Evolutionary conservation across 768 basidiomycete genomes (phyloP), one percentile per base, ranked within the genome.

Genomic region (Hebeloma cylindrosporum): DNA sequence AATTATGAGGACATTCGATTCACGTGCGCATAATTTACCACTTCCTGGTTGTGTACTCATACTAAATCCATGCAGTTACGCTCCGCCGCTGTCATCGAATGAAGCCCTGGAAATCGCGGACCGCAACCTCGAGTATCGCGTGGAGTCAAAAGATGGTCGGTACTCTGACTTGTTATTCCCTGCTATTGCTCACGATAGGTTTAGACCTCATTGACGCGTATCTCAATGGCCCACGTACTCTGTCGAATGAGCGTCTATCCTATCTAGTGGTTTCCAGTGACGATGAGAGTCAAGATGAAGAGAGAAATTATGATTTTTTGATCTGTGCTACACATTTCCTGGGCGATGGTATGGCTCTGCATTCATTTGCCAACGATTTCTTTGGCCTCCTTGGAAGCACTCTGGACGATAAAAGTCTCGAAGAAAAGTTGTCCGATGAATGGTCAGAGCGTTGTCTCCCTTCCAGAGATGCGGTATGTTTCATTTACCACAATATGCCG

Each of bases 331-430:
- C 85, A 5, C 91, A 93, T 60, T 92, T 85, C 62, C 62, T 92
- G 35, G 89, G 88, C 14, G 91, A 93, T 59, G 91, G 91, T 16
- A 90, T 91, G 83, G 85, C 88, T 1, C 72, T 92, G 13, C 88
- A 92, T 63, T 74, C 78, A 47, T 86, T 85, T 50, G 87, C 85
- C 18, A 88, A 89, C 60, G 86, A 91, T 52, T 82, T 92, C 58
- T 85, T 91, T 60, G 62, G 67, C 13, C 67, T 92, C 3, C 67
- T 91, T 29, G 82, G 76, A 0, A 57, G 69, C 27, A 37, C 53
- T 9, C 43, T 60, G 8, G 56, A 58, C 6, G 61, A 62, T 14
- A 55, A 37, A 27, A 56, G 60, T 5, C 60, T 78, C 9, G 32
- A 51, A 6, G 36, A 30, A 7, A 48, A 42, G 3, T 49, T 75